phyloP scores from a whole-genome alignment of 225 moss, liverwort and hornwort species.

The Pseudoscleropodium purum region DNA sequence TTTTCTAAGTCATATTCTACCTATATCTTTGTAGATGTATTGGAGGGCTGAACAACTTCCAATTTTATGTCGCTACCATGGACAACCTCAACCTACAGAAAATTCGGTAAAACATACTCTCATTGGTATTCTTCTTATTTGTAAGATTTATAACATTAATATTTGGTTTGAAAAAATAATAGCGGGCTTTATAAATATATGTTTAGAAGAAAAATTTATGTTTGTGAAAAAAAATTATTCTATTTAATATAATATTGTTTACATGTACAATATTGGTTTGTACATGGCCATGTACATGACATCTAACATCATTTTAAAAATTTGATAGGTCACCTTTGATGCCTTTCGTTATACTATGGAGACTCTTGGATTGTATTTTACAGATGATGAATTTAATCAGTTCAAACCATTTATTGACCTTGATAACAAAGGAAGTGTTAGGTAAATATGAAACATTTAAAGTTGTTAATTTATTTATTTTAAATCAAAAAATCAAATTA shows the following conservation, averaged over 20 bases:
- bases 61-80: conserved; percentile 4
- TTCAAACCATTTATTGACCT: conserved; percentile 38
- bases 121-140: neutral
- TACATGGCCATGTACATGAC: neutral
- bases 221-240: neutral
- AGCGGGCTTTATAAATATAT: neutral
- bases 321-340: conserved; percentile 22
- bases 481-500: no score
- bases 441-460: neutral
- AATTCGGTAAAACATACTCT: conserved; percentile 3
- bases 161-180: neutral
- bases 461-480: neutral
- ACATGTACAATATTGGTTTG: neutral
- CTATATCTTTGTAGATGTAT: conserved; percentile 28
- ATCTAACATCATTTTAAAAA: neutral
- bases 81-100: conserved; percentile 30
- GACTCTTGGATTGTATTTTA: conserved; percentile 37
- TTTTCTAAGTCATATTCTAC: neutral
- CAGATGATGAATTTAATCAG: conserved; percentile 27
- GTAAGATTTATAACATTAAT: neutral
- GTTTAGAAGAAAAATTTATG: rapidly evolving
- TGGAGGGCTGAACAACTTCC: conserved; percentile 56
- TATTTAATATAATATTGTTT: neutral
- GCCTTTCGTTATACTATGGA: conserved; percentile 46
- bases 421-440: conserved; percentile 16